Base-by-base conservation (phyloP, 164 flowering plant species). In the Brasenia schreberi region DNA sequence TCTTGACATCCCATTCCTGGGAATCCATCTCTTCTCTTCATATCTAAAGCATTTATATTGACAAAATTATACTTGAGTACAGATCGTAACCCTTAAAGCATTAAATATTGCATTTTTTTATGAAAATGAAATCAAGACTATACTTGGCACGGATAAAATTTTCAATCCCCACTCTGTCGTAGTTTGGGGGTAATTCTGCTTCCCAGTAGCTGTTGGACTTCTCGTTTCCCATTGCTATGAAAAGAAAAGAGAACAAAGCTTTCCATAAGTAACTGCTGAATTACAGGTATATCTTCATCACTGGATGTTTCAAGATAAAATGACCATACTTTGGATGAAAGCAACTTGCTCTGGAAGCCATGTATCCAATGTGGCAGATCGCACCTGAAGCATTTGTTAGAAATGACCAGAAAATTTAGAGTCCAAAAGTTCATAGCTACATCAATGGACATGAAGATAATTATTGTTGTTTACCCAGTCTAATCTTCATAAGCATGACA, bases 281-380 rank as follows among this genome's bases (percentile, higher is more conserved):
- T 49, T 49, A 49, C 16, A 49, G 4, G 9, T 49, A 14, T 49
- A 9, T 5, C 56, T 9, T 33, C 39, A 33, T 33, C 39, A 33
- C 39, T 49, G 56, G 16, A 49, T 9, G 16, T 49, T 49, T 49
- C 56, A 14, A 49, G 56, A 49, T 49, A 49, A 4, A 49, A 49
- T 72, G 42, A 27, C 12, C 94, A 78, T 81, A 90, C 97, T 83
- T 63, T 88, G 91, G 77, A 91, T 87, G 73, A 87, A 91, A n/a
- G 93, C 89, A 80, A 91, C 93, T 83, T 91, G 97, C 76, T 91
- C 97, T 4, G 97, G 97, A 67, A 91, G 97, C 97, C 97, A 91
- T 69, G 97, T 91, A 72, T 91, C 97, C 66, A 91, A 76, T 4
- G 97, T 87, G 27, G 97, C 97, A 73, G 97, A 91, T 63, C 97